Conservation (phyloP, 1,284 basidiomycete genomes). For the Microbotryum saponariae region DNA sequence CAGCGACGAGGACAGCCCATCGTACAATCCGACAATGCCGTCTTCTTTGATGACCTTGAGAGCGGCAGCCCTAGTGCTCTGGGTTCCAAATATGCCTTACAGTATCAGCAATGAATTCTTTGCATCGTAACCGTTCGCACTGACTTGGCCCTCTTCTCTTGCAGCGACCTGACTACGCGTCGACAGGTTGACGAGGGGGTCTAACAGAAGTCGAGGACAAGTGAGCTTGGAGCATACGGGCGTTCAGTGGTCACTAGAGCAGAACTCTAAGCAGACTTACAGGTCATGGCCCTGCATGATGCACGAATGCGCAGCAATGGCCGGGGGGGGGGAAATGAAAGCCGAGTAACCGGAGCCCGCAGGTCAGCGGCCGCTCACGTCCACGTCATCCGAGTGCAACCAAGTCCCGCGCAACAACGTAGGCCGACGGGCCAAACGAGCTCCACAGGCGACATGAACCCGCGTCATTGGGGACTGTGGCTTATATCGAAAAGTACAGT, state of each 20-base stretch:
- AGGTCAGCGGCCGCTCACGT: not conserved
- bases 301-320: too few species aligned
- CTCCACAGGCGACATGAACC: too few species aligned
- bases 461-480: too few species aligned
- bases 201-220: constrained; percentile 44
- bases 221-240: constrained; percentile 7
- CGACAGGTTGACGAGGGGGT: constrained; percentile 80
- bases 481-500: too few species aligned
- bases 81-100: not conserved
- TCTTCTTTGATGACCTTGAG: constrained; percentile 57
- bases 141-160: constrained; percentile 63
- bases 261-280: not conserved
- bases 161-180: constrained; percentile 88
- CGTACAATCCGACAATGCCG: constrained; percentile 77
- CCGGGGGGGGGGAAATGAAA: not conserved
- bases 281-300: constrained; percentile 17
- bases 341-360: not conserved
- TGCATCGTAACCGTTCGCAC: constrained; percentile 12
- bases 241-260: not conserved
- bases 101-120: not conserved
- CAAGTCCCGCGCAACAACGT: too few species aligned
- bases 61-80: constrained; percentile 33
- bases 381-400: too few species aligned
- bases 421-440: too few species aligned
- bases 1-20: constrained; percentile 75